Base-by-base conservation (phyloP, 441 rosid species). In the Corymbia citriodora region DNA sequence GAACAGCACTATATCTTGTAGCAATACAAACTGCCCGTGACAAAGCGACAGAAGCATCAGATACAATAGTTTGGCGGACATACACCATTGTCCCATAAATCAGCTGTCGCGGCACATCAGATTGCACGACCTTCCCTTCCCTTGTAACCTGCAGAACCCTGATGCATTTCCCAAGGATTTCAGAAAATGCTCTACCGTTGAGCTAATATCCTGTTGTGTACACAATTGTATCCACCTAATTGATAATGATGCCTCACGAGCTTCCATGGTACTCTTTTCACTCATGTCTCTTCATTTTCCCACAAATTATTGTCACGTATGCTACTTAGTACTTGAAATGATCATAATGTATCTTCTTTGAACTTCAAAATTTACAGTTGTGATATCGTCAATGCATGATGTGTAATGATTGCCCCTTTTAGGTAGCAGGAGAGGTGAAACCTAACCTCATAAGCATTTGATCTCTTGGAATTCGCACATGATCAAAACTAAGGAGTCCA, bases 11-110 rank as follows among this genome's bases (percentile, higher is more conserved):
- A 89, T 98, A 98, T 91, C 99, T 95, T 63, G 99, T 96, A 85
- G 99, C 99, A 88, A 98, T 97, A 90, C 99, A 96, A 93, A 97
- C 99, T 88, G 99, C 98, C 83, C 97, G 92, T 91, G 99, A 95
- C 89, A 98, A 93, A 83, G 99, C 99, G 92, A 29, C 25, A n/a
- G 99, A 98, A 88, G 99, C 98, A 95, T 96, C 97, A 12, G 95
- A 91, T 50, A 98, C 99, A 91, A 98, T 98, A 88, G 94, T 91
- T 93, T 97, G 98, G 49, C 99, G 95, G 89, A 96, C 98, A 92
- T 9, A 96, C 57, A 98, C 99, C 99, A 98, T 97, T 40, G 99
- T 98, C 52, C 99, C 98, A 91, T 98, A 98, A 90, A 96, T 93
- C 91, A 96, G 93, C 93, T 96, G 99, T 83, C 97, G 92, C 11